Evolutionary conservation across 768 basidiomycete genomes (phyloP).

Genomic region (Boletus tomentosulus): DNA sequence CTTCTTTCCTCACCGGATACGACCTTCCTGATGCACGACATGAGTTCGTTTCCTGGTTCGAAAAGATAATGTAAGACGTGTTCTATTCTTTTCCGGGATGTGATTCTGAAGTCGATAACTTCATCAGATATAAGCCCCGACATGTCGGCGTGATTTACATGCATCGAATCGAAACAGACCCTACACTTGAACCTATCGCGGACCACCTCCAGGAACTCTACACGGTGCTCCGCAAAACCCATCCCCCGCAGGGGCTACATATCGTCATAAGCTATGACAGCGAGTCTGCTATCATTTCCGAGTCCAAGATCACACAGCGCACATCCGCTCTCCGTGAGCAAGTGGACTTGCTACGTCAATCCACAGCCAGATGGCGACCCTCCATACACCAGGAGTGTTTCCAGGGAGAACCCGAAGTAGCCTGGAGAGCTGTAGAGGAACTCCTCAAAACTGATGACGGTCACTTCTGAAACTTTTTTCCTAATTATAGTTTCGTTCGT

Average conservation of each 20-base stretch:
- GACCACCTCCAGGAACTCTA: constrained; percentile 6
- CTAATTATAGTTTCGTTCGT: neutral
- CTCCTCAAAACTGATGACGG: neutral
- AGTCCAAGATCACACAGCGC: neutral
- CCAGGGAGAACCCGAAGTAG: constrained; percentile 10
- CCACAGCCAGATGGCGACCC: neutral
- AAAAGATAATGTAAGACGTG: neutral
- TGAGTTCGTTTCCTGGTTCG: constrained; percentile 5
- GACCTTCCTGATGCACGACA: constrained; percentile 1
- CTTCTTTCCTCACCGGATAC: constrained; percentile 17
- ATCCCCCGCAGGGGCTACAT: neutral
- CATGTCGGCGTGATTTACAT: constrained; percentile 15
- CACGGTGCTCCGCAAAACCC: neutral
- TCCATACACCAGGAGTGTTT: constrained; percentile 7
- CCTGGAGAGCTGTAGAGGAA: constrained; percentile 11
- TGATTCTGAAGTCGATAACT: neutral
- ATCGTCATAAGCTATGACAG: constrained; percentile 13
- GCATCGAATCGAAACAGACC: constrained; percentile 17
- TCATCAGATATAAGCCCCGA: constrained; percentile 3
- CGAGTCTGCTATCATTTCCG: neutral
- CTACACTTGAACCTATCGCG: neutral
- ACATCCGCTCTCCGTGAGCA: neutral
- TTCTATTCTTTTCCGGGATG: neutral
- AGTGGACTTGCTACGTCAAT: neutral
- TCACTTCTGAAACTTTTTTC: neutral